These are phyloP conservation scores for Diaporthe vaccinii DNA, from an alignment of 2,329 filamentous ascomycete species.

Conservation along the genomic window DNA sequence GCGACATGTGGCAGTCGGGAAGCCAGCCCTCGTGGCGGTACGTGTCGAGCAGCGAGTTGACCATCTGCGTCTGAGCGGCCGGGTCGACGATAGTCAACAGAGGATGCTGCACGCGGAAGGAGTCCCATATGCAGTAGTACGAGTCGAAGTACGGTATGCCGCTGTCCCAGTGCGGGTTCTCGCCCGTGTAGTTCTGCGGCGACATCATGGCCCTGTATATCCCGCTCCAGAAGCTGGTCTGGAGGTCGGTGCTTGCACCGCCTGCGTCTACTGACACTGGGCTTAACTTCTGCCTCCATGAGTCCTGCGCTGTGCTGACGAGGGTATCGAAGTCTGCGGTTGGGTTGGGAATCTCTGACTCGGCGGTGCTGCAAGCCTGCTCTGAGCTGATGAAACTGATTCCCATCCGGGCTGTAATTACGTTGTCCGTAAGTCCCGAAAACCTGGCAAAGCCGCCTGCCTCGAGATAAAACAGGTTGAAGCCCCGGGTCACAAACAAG, in stretches of 20 bases:
- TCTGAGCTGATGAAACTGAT: constrained; percentile 73
- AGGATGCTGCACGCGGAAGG: constrained; percentile 73
- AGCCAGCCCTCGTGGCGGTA: constrained; percentile 76
- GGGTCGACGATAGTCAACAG: constrained; percentile 76
- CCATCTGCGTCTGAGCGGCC: constrained; percentile 69
- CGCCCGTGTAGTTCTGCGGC: constrained; percentile 76
- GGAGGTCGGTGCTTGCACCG: constrained; percentile 63
- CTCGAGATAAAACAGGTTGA: constrained; percentile 58
- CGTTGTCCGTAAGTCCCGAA: constrained; percentile 55
- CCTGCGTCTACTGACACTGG: constrained; percentile 64
- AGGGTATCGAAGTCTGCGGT: constrained; percentile 68
- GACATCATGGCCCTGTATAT: constrained; percentile 73
- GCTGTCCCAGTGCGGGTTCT: constrained; percentile 73
- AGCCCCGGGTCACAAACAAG: constrained; percentile 54
- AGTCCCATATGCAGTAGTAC: constrained; percentile 71
- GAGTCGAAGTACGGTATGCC: constrained; percentile 75
- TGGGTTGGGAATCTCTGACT: constrained; percentile 72
- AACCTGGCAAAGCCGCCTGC: constrained; percentile 71
- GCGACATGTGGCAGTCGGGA: constrained; percentile 77
- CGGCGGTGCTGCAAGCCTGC: constrained; percentile 73
- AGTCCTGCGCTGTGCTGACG: constrained; percentile 62
- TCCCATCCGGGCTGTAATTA: constrained; percentile 71
- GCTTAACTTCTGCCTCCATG: constrained; percentile 70
- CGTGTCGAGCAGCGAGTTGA: constrained; percentile 74
- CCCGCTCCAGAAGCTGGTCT: constrained; percentile 73